These are phyloP conservation scores for Polyporus tsugae DNA, from an alignment of 1,284 basidiomycete genomes.

Conservation along the genomic window DNA sequence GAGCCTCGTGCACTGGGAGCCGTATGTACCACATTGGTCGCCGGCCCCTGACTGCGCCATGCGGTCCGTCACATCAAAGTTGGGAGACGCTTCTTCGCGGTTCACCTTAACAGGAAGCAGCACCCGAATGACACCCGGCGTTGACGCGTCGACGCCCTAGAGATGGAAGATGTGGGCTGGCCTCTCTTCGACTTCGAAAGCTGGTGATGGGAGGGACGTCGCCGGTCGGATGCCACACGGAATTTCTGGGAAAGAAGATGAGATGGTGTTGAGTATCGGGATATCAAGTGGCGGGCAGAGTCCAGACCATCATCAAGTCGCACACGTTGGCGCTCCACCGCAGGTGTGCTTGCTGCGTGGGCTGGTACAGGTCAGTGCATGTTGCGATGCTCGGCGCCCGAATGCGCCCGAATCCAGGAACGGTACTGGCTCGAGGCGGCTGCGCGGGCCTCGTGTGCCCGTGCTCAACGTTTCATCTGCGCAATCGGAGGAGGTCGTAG, in stretches of 20 bases:
- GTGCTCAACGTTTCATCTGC: not conserved
- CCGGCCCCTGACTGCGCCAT: not conserved
- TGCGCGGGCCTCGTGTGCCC: not conserved
- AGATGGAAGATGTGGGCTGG: not conserved
- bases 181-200: not conserved
- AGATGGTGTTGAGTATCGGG: not conserved
- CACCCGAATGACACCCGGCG: not conserved
- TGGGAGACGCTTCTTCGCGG: not conserved
- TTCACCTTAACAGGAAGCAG: not conserved
- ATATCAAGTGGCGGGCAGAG: not conserved
- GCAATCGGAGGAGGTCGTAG: not conserved
- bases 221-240: too few species aligned
- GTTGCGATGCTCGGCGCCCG: not conserved
- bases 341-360: not conserved
- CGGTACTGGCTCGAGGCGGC: constrained; percentile 4
- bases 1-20: not conserved
- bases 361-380: not conserved
- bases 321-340: not conserved
- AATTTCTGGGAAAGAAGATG: too few species aligned
- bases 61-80: not conserved
- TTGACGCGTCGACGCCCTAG: not conserved
- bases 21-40: not conserved
- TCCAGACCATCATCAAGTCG: not conserved
- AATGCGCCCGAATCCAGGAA: not conserved
- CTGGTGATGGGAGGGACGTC: not conserved